phyloP scores from a whole-genome alignment of 1,139 yeast genomes.

The Blastobotrys illinoisensis region DNA sequence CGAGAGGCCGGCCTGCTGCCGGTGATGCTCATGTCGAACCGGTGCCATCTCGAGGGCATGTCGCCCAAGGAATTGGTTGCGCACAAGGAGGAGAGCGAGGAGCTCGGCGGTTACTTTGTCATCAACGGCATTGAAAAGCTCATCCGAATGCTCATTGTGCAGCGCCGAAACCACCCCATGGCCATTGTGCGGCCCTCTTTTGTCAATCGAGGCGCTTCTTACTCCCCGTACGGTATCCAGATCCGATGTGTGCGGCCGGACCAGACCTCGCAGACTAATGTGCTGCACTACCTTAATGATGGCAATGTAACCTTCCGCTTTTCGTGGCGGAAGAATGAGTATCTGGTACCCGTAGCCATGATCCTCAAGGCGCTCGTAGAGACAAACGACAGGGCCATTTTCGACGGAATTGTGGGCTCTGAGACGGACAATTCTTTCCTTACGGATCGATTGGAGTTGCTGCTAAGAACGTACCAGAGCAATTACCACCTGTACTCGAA shows the following conservation, averaged over 20 bases:
- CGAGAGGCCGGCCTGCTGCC: conserved; percentile 94
- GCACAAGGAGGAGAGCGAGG: conserved; percentile 87
- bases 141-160: conserved; percentile 95
- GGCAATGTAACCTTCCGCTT: conserved; percentile 96
- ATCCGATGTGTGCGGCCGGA: conserved; percentile 93
- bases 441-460: conserved; percentile 94
- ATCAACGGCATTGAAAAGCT: conserved; percentile 96
- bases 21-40: conserved; percentile 79
- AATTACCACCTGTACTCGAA: conserved; percentile 66
- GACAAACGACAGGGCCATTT: conserved; percentile 89
- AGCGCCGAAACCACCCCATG: conserved; percentile 97
- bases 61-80: conserved; percentile 77
- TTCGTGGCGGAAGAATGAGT: conserved; percentile 96
- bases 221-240: conserved; percentile 88
- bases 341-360: conserved; percentile 89
- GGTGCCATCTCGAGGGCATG: conserved; percentile 83
- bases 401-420: conserved; percentile 91
- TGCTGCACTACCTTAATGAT: conserved; percentile 87
- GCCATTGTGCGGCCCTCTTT: conserved; percentile 94
- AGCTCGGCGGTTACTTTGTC: conserved; percentile 92
- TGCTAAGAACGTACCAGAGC: conserved; percentile 78
- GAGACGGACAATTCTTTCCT: conserved; percentile 84
- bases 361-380: conserved; percentile 84
- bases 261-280: conserved; percentile 96
- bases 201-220: conserved; percentile 87